Conservation (phyloP, 2,329 filamentous ascomycete species). For the Fusarium penzigii region DNA sequence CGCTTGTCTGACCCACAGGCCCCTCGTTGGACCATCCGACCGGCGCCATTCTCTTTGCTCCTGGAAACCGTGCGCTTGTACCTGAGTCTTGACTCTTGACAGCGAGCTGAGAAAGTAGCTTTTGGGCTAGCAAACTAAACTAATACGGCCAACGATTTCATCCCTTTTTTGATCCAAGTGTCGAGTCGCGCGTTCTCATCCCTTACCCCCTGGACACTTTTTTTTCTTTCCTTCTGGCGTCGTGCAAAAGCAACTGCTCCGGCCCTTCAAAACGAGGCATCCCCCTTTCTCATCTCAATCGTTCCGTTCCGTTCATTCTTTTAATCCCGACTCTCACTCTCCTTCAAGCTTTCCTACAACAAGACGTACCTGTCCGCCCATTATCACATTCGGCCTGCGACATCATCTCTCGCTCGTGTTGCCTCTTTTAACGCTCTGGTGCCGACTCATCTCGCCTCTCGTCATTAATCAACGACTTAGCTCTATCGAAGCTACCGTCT, state of each 20-base stretch:
- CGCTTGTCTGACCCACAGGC: slow-evolving; percentile 27
- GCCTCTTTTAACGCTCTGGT: slow-evolving; percentile 35
- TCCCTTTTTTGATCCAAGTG: slow-evolving; percentile 21
- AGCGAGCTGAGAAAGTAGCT: slow-evolving; percentile 24
- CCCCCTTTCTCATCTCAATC: neutral
- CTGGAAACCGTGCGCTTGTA: slow-evolving; percentile 20
- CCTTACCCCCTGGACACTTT: slow-evolving; percentile 21
- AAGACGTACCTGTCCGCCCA: slow-evolving; percentile 26
- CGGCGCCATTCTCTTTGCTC: slow-evolving; percentile 25
- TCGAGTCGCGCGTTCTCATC: slow-evolving; percentile 21
- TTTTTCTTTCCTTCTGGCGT: slow-evolving; percentile 16
- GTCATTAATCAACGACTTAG: slow-evolving; percentile 16
- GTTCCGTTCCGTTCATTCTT: too few relatives aligned
- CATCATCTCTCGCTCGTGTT: slow-evolving; percentile 35
- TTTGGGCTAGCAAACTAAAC: slow-evolving; percentile 9
- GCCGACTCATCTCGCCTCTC: slow-evolving; percentile 20
- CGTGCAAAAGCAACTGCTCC: slow-evolving; percentile 18
- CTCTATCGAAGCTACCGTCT: slow-evolving; percentile 26
- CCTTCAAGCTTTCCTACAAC: slow-evolving; percentile 16
- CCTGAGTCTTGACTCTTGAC: slow-evolving; percentile 18
- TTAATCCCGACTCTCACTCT: neutral
- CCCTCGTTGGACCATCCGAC: slow-evolving; percentile 28
- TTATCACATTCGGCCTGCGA: slow-evolving; percentile 26
- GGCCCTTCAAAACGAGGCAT: neutral
- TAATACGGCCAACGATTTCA: slow-evolving; percentile 25